Conservation (phyloP, 192 early-diverging fungal species). For the Coemansia sp. region DNA sequence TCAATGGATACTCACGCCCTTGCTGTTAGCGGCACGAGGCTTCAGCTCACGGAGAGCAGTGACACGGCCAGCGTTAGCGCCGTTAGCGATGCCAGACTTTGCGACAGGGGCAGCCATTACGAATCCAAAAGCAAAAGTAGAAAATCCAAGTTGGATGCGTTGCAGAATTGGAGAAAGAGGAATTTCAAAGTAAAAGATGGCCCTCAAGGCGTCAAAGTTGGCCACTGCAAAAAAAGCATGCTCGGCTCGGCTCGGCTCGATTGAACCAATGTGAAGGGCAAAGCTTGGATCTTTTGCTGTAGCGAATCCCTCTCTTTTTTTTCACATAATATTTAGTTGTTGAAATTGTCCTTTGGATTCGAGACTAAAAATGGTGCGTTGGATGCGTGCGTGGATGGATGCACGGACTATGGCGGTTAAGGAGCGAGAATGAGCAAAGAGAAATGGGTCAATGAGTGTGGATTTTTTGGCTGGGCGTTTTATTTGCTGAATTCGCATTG, state of each 20-base stretch:
- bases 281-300: not conserved
- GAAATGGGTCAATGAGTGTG: not conserved
- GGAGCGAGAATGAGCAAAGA: not conserved
- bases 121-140: slow-evolving; percentile 6
- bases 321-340: slow-evolving; percentile 3
- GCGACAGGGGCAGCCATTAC: slow-evolving; percentile 62
- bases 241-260: slow-evolving; percentile 9
- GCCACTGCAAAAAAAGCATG: not conserved
- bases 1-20: slow-evolving; percentile 39
- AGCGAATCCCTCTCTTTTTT: slow-evolving; percentile 8
- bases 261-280: not conserved
- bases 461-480: not conserved
- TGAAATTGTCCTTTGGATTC: slow-evolving; percentile 27
- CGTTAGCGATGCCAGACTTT: slow-evolving; percentile 85
- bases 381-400: slow-evolving; percentile 34
- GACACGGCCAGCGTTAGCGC: slow-evolving; percentile 93
- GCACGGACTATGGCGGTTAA: not conserved
- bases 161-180: slow-evolving; percentile 13
- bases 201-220: not conserved
- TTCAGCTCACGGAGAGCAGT: slow-evolving; percentile 62
- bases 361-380: slow-evolving; percentile 53
- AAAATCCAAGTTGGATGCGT: slow-evolving; percentile 17
- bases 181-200: not conserved
- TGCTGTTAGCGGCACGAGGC: slow-evolving; percentile 33
- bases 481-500: no score